Conservation (phyloP, 2,329 filamentous ascomycete genomes). For the Domatiomyces globalis region DNA sequence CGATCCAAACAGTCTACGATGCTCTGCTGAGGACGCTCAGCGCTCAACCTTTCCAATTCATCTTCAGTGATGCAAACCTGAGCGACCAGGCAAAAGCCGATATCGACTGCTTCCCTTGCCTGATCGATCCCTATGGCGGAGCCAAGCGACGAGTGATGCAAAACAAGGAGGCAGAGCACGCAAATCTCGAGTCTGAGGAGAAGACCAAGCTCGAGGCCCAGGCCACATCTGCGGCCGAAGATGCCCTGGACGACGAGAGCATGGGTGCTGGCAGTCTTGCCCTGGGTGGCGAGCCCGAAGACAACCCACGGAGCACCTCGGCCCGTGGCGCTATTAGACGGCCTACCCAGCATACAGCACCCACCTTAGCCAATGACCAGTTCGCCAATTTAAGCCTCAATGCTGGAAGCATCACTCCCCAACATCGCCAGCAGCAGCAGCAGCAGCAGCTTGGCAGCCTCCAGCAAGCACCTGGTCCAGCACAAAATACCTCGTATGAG, state of each 20-base stretch:
- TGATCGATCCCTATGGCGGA: constrained; percentile 73
- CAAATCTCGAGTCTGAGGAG: constrained; percentile 40
- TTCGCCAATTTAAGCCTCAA: constrained; percentile 47
- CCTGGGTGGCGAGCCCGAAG: constrained; percentile 83
- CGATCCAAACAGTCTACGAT: constrained; percentile 21
- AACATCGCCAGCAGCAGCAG: constrained; percentile 61
- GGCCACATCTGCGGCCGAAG: constrained; percentile 17
- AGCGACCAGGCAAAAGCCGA: constrained; percentile 36
- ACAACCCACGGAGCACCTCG: constrained; percentile 34
- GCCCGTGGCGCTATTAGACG: constrained; percentile 53
- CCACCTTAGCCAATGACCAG: constrained; percentile 29
- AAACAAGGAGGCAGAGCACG: constrained; percentile 50
- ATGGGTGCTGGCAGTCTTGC: constrained; percentile 76
- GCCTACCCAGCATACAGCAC: constrained; percentile 48
- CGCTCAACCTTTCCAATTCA: constrained; percentile 38
- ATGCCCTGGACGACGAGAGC: constrained; percentile 52
- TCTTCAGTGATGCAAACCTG: constrained; percentile 36
- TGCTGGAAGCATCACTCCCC: constrained; percentile 61
- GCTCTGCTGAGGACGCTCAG: constrained; percentile 34
- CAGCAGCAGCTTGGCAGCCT: constrained; percentile 46
- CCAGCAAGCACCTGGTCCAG: constrained; percentile 41
- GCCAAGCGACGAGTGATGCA: constrained; percentile 65
- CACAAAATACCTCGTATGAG: constrained; percentile 17
- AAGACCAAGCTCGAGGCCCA: constrained; percentile 39
- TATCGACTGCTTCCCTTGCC: constrained; percentile 50